phyloP scores from a whole-genome alignment of 169 alveolate genomes.

The Perkinsus marinus region DNA sequence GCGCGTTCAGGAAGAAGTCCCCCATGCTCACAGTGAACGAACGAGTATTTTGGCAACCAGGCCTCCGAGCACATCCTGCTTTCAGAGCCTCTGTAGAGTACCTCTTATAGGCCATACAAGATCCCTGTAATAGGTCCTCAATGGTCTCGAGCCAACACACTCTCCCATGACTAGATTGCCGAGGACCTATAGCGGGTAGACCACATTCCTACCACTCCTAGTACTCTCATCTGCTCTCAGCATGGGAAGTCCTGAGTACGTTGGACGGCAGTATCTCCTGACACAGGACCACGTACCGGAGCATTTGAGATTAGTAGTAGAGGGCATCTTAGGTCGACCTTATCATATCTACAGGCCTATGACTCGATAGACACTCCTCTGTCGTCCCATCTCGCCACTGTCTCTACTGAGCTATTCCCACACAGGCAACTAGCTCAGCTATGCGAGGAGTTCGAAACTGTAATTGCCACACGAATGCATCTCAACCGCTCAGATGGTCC shows the following conservation, averaged over 20 bases:
- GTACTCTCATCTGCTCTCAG: background rate
- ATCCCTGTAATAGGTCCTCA: background rate
- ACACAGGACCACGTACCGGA: background rate
- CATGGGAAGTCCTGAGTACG: background rate
- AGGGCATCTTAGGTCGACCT: background rate
- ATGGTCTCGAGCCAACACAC: background rate
- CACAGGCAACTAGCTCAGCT: background rate
- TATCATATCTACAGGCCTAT: background rate
- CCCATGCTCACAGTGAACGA: background rate
- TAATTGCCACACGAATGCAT: background rate
- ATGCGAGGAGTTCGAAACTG: background rate
- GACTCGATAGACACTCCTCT: background rate
- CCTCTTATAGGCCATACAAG: background rate
- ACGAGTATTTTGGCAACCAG: background rate
- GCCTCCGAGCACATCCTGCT: background rate
- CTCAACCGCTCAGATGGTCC: background rate
- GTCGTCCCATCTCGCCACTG: background rate
- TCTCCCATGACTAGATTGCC: background rate
- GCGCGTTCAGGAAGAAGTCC: background rate
- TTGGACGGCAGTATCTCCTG: background rate
- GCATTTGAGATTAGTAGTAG: background rate
- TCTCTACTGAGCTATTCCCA: background rate
- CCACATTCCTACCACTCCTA: background rate
- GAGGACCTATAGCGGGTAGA: background rate
- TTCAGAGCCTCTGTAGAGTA: background rate